Evolutionary conservation across 2,329 filamentous ascomycete species (phyloP), one percentile per base, ranked within the genome.

Genomic region (Emergomyces orientalis): DNA sequence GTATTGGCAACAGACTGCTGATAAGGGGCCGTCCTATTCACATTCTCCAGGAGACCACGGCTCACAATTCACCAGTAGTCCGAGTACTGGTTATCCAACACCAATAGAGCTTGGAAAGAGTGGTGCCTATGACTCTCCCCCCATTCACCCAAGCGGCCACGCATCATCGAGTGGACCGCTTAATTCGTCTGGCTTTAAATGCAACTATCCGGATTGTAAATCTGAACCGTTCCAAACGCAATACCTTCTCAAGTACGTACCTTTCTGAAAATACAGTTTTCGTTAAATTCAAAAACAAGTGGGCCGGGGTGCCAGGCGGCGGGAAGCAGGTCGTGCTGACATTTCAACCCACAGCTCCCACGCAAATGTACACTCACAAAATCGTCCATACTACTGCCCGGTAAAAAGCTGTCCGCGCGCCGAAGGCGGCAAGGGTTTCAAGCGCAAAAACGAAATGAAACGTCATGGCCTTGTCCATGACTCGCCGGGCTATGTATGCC

Each of bases 401-500:
- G 80, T 86, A 9, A 73, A 77, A 30, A 80, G 78, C 4, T 88
- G 85, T 68, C 76, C 82, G 14, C 80, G 85, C 47, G 80, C 78
- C n/a, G 77, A 82, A 65, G 83, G 83, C n/a, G 85, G 85, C 25
- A 84, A 84, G 69, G 85, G 85, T 1, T 88, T 88, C 77, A 88
- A 88, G 71, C 80, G 85, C 39, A 87, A 87, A 71, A 88, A 88
- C 66, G 85, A 88, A 71, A 87, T 88, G 85, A 86, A 87, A 65
- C 79, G 85, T n/a, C 85, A 88, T 70, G 92, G 93, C 0, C 82
- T 97, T 2, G 94, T 97, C 3, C 94, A 99, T 71, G 88, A 91
- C 67, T 96, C 91, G 8, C 94, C 94, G 1, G 93, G 93, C 64
- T 99, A 97, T 71, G 87, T 96, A 37, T 99, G 94, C 74, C 94